phyloP scores from a whole-genome alignment of 768 basidiomycete species.

The Kwoniella dejecticola region DNA sequence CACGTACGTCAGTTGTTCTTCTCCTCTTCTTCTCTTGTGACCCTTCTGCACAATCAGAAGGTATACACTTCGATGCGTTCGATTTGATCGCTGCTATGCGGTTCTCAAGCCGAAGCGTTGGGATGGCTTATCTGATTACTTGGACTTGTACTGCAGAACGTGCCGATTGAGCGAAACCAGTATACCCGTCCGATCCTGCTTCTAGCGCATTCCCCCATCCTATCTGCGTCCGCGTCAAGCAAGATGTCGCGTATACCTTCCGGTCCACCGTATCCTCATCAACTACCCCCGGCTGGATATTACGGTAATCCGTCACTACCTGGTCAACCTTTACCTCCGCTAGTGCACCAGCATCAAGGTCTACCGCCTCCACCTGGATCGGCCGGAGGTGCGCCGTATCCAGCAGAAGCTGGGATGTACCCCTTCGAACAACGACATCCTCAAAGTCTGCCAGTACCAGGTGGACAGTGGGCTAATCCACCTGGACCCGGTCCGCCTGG shows the following conservation, averaged over 20 bases:
- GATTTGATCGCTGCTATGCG: too few relatives aligned
- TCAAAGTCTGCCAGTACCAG: not conserved
- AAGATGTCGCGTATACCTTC: conserved; percentile 23
- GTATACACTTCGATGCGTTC: too few relatives aligned
- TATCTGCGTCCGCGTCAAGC: not conserved
- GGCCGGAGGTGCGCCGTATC: conserved; percentile 6
- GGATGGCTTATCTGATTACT: too few relatives aligned
- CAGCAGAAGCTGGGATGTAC: conserved; percentile 15
- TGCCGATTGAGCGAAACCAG: too few relatives aligned
- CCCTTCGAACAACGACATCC: conserved; percentile 16
- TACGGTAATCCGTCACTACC: conserved; percentile 2
- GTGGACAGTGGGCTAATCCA: conserved; percentile 3
- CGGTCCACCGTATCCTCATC: conserved; percentile 15
- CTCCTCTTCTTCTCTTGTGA: too few relatives aligned
- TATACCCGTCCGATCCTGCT: too few relatives aligned
- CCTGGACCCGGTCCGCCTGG: conserved; percentile 6
- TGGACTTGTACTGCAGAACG: too few relatives aligned
- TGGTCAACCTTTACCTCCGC: not conserved
- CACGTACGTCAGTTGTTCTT: too few relatives aligned
- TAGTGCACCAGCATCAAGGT: conserved; percentile 15
- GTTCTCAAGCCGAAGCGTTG: too few relatives aligned
- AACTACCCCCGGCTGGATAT: not conserved
- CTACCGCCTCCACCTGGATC: not conserved
- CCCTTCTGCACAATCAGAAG: too few relatives aligned
- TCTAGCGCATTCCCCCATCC: too few relatives aligned